phyloP scores from a whole-genome alignment of 371 early-diverging fungal species.

The Mortierella sp. region DNA sequence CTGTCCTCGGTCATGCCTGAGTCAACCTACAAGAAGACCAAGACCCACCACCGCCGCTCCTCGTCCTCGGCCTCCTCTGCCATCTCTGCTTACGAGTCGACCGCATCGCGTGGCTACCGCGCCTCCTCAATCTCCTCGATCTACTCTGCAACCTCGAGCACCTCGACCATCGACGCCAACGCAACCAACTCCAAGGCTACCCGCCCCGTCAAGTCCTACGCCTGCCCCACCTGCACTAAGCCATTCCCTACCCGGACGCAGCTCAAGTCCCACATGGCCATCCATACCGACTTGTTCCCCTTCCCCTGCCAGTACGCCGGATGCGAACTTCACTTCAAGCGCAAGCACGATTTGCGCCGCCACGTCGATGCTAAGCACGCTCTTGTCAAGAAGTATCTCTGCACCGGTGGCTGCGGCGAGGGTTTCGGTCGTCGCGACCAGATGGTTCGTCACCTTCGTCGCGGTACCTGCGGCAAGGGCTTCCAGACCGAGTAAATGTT shows the following conservation, averaged over 20 bases:
- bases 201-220: slow-evolving; percentile 44
- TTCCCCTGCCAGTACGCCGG: slow-evolving; percentile 45
- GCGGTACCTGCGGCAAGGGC: slow-evolving; percentile 50
- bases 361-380: slow-evolving; percentile 53
- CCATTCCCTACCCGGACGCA: slow-evolving; percentile 53
- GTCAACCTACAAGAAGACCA: slow-evolving; percentile 17
- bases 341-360: slow-evolving; percentile 51
- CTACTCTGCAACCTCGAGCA: slow-evolving; percentile 30
- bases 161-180: slow-evolving; percentile 2
- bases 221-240: slow-evolving; percentile 46
- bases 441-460: slow-evolving; percentile 50
- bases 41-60: slow-evolving; percentile 36
- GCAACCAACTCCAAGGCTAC: not conserved
- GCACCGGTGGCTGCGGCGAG: slow-evolving; percentile 52
- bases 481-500: slow-evolving; percentile 52
- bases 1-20: slow-evolving; percentile 7
- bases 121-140: slow-evolving; percentile 52
- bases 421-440: slow-evolving; percentile 55
- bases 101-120: slow-evolving; percentile 38
- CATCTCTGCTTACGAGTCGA: slow-evolving; percentile 49
- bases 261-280: slow-evolving; percentile 57
- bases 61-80: slow-evolving; percentile 46
- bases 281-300: slow-evolving; percentile 48
- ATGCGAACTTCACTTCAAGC: slow-evolving; percentile 51
- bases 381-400: slow-evolving; percentile 53